A percentile compares a stretch with the other conserved stretches of the same genome.
Conservation (phyloP, 2,329 filamentous ascomycete species). For the Clonostachys sp. region DNA sequence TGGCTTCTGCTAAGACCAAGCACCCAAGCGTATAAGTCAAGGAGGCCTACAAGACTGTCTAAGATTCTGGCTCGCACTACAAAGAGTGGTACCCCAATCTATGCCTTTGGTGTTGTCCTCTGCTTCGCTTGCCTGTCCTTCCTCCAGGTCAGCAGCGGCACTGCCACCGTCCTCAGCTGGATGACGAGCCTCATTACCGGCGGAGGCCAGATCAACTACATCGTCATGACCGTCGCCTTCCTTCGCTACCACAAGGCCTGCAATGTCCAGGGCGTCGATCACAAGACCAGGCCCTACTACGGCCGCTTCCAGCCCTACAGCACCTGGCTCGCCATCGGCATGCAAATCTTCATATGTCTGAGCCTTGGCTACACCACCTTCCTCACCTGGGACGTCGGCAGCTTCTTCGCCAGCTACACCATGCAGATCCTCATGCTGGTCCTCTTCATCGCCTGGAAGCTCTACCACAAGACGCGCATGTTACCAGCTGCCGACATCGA, state of each 20-base stretch:
- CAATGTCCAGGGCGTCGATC: conserved; percentile 48
- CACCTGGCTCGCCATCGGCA: conserved; percentile 55
- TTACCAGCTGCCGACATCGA: too few species aligned
- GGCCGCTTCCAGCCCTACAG: conserved; percentile 60
- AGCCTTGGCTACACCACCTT: conserved; percentile 68
- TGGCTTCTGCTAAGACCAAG: conserved; percentile 52
- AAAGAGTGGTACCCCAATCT: conserved; percentile 56
- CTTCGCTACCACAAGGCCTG: conserved; percentile 61
- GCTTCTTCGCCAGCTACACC: conserved; percentile 1
- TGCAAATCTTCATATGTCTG: conserved; percentile 58
- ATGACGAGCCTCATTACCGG: conserved; percentile 66
- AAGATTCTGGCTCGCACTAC: conserved; percentile 54
- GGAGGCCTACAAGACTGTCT: too few species aligned
- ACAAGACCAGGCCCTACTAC: conserved; percentile 53
- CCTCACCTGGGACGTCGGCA: conserved; percentile 40
- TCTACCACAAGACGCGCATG: conserved; percentile 3
- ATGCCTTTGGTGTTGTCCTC: conserved; percentile 46
- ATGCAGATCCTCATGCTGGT: conserved; percentile 5
- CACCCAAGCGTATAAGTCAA: too few species aligned
- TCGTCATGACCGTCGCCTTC: conserved; percentile 59
- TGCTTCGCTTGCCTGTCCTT: conserved; percentile 62
- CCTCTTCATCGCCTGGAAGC: conserved; percentile 5
- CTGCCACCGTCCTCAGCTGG: conserved; percentile 64
- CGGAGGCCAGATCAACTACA: conserved; percentile 67
- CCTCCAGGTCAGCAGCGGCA: conserved; percentile 56